Evolutionary conservation across 108 stramenopile genomes (phyloP).

Genomic region (Seminavis robusta): DNA sequence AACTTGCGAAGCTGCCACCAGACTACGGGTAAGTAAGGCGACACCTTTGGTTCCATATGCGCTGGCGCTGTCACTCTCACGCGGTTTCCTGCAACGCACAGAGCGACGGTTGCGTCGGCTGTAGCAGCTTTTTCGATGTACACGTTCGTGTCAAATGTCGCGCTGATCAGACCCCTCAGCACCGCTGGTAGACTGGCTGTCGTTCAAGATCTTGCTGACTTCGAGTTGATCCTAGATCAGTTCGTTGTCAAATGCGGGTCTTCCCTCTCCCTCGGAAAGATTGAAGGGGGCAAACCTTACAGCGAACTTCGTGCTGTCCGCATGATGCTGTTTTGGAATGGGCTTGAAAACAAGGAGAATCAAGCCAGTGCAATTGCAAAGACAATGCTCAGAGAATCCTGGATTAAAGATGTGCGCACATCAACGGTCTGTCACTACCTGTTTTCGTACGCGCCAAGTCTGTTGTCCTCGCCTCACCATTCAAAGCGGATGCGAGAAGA

Average conservation of each 20-base stretch:
- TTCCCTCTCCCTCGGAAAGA: conserved; percentile 47
- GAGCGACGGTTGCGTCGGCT: conserved; percentile 57
- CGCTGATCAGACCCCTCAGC: conserved; percentile 71
- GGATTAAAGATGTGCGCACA: conserved; percentile 82
- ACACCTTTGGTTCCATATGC: too few species aligned
- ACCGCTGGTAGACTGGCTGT: conserved; percentile 65
- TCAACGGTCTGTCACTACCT: conserved; percentile 82
- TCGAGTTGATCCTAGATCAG: conserved; percentile 77
- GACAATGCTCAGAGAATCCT: conserved; percentile 63
- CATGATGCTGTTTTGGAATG: conserved; percentile 85
- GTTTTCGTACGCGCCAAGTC: conserved; percentile 71
- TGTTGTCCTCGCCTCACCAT: conserved; percentile 84
- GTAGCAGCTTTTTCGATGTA: conserved; percentile 79
- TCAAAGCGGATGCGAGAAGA: conserved; percentile 71
- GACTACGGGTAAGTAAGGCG: too few species aligned
- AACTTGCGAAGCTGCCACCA: too few species aligned
- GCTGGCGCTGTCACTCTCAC: too few species aligned
- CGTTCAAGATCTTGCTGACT: conserved; percentile 83
- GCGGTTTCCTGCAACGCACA: conserved; percentile 65
- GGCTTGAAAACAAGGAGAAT: conserved; percentile 60
- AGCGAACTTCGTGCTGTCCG: conserved; percentile 81
- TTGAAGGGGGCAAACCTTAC: conserved; percentile 77
- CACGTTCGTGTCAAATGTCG: conserved; percentile 76
- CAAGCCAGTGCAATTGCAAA: conserved; percentile 60
- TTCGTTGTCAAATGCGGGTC: conserved; percentile 59